Evolutionary conservation across 345 rosid species (phyloP).

Genomic region (Melastoma malabathricum): DNA sequence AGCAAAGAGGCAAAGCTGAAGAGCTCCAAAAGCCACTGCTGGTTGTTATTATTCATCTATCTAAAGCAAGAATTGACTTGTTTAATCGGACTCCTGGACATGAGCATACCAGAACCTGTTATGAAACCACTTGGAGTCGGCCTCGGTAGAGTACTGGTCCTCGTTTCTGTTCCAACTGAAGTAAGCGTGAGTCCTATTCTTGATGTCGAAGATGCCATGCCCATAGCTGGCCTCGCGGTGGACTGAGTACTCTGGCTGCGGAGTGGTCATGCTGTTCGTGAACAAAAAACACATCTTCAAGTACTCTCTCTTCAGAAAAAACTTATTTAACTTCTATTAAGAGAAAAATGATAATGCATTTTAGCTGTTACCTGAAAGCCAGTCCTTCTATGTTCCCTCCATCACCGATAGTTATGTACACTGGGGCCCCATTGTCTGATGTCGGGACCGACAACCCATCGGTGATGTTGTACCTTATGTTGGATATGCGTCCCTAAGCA

Average conservation of each 20-base stretch:
- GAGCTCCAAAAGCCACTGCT: no score
- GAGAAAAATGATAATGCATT: not conserved
- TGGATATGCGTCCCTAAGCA: slow-evolving; percentile 37
- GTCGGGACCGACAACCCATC: slow-evolving; percentile 31
- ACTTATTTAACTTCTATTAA: not conserved
- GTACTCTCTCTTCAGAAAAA: not conserved
- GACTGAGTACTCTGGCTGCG: slow-evolving; percentile 84
- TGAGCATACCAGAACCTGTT: slow-evolving; percentile 48
- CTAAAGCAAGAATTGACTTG: no score
- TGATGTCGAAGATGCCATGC: slow-evolving; percentile 63
- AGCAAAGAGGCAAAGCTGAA: no score
- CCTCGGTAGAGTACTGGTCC: slow-evolving; percentile 66
- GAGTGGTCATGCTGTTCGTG: slow-evolving; percentile 58
- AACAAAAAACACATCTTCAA: slow-evolving; percentile 2
- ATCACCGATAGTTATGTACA: slow-evolving; percentile 53
- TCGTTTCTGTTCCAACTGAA: slow-evolving; percentile 81
- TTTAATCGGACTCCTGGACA: no score
- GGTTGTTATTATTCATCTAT: no score
- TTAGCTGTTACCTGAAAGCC: slow-evolving; percentile 22
- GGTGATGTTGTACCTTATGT: slow-evolving; percentile 33
- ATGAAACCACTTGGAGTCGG: slow-evolving; percentile 68
- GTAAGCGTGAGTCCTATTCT: slow-evolving; percentile 72
- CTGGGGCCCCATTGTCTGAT: slow-evolving; percentile 36
- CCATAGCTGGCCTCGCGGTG: slow-evolving; percentile 87
- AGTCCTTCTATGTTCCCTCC: slow-evolving; percentile 76